Percentiles rank a stretch among this genome's conserved stretches.
These are phyloP conservation scores for Gossypium ekmanianum DNA, from an alignment of 345 rosid genomes.

Conservation along the genomic window DNA sequence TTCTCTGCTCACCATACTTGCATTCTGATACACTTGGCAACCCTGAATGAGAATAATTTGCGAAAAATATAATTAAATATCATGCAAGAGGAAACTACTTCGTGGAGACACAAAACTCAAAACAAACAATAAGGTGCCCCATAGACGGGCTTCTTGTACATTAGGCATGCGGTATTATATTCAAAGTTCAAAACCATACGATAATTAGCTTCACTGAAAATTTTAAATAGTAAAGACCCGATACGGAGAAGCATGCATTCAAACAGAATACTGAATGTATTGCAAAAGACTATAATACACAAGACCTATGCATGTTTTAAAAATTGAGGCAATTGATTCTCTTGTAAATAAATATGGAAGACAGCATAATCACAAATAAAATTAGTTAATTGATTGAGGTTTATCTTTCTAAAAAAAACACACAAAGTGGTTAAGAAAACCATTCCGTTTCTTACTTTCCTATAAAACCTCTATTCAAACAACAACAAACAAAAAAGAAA, in stretches of 20 bases:
- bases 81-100: slow-evolving; percentile 3
- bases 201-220: not conserved
- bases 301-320: not conserved
- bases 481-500: not conserved
- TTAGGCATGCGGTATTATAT: not conserved
- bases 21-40: slow-evolving; percentile 35
- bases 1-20: slow-evolving; percentile 25
- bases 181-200: not conserved
- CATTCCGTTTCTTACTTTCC: not conserved
- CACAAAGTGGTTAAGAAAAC: not conserved
- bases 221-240: not conserved
- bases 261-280: not conserved
- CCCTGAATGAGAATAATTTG: slow-evolving; percentile 21
- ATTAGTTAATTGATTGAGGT: not conserved
- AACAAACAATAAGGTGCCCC: not conserved
- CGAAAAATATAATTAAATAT: slow-evolving; percentile 1
- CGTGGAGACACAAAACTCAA: not conserved
- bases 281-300: not conserved
- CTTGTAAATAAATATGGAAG: slow-evolving; percentile 2
- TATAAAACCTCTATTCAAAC: slow-evolving; percentile 5
- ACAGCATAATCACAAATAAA: not conserved
- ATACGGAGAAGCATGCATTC: not conserved
- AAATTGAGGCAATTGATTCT: not conserved
- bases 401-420: not conserved
- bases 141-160: not conserved